Evolutionary conservation across 2,329 filamentous ascomycete genomes (phyloP).

Genomic region (Colletotrichum eremochloae): DNA sequence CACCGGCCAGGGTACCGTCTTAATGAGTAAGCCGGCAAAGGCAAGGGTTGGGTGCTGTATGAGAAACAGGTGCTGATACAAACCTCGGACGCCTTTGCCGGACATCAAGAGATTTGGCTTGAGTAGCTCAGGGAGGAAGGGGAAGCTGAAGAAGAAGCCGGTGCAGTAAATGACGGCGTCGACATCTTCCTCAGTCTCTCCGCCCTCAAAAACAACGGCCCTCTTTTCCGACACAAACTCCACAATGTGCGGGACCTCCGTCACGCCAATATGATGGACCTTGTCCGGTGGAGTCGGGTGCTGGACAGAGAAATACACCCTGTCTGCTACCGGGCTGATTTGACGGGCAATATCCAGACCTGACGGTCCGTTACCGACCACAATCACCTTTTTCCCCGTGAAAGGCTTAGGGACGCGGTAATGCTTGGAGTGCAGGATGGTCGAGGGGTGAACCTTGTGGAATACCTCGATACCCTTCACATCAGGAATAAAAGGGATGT

Average conservation of each 20-base stretch:
- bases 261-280: constrained; percentile 60
- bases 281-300: constrained; percentile 61
- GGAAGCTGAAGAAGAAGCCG: constrained; percentile 83
- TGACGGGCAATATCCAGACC: constrained; percentile 87
- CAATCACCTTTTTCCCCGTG: constrained; percentile 78
- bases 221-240: constrained; percentile 67
- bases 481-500: constrained; percentile 75
- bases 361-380: constrained; percentile 88
- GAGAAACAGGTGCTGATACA: constrained; percentile 86
- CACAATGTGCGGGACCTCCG: constrained; percentile 70
- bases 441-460: constrained; percentile 67
- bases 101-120: constrained; percentile 70
- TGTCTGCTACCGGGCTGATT: constrained; percentile 70
- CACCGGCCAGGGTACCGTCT: constrained; percentile 89
- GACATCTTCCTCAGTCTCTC: constrained; percentile 70
- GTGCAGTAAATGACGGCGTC: constrained; percentile 84
- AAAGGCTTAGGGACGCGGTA: constrained; percentile 78
- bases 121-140: constrained; percentile 66
- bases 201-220: constrained; percentile 75
- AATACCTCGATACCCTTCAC: constrained; percentile 72
- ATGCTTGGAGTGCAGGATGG: constrained; percentile 82
- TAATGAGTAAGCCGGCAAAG: constrained; percentile 82
- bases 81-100: constrained; percentile 77
- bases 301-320: constrained; percentile 75
- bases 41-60: constrained; percentile 81